These are phyloP conservation scores for Epithemia pelagica DNA, from an alignment of 108 stramenopile genomes.

Conservation along the genomic window DNA sequence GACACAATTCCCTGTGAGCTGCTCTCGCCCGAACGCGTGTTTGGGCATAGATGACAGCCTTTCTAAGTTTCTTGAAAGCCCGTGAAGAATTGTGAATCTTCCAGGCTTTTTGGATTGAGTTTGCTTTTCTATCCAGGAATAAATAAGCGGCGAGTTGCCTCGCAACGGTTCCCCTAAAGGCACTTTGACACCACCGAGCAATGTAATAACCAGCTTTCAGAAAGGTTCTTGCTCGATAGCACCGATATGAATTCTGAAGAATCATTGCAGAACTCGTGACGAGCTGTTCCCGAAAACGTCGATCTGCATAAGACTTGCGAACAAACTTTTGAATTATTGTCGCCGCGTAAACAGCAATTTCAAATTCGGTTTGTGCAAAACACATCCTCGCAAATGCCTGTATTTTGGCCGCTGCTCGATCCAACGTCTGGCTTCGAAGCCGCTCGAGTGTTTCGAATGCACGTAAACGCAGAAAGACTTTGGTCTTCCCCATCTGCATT, in stretches of 20 bases:
- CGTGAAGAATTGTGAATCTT: constrained; percentile 2
- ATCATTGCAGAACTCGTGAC: background rate
- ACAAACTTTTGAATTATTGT: constrained; percentile 9
- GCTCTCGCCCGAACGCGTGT: constrained; percentile 27
- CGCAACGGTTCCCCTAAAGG: constrained; percentile 34
- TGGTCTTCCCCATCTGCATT: constrained; percentile 81
- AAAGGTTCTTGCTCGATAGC: constrained; percentile 23
- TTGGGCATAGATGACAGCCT: constrained; percentile 35
- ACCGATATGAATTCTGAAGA: constrained; percentile 20
- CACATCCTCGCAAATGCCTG: constrained; percentile 40
- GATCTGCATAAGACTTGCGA: constrained; percentile 1
- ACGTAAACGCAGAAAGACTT: constrained; percentile 77
- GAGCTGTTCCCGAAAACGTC: background rate
- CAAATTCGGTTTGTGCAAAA: constrained; percentile 6
- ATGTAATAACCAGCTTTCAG: constrained; percentile 36
- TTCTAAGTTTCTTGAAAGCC: constrained; percentile 6
- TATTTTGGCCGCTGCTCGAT: constrained; percentile 37
- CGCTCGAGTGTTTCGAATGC: constrained; percentile 79
- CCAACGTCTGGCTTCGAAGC: constrained; percentile 38
- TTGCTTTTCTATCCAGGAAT: constrained; percentile 30
- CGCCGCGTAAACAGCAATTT: constrained; percentile 6
- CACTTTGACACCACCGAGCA: constrained; percentile 38
- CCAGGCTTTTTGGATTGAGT: constrained; percentile 36
- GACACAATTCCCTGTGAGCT: constrained; percentile 22
- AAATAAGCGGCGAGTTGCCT: constrained; percentile 24